phyloP scores from a whole-genome alignment of 2,329 filamentous ascomycete species.

The Myrmaecium sp. region DNA sequence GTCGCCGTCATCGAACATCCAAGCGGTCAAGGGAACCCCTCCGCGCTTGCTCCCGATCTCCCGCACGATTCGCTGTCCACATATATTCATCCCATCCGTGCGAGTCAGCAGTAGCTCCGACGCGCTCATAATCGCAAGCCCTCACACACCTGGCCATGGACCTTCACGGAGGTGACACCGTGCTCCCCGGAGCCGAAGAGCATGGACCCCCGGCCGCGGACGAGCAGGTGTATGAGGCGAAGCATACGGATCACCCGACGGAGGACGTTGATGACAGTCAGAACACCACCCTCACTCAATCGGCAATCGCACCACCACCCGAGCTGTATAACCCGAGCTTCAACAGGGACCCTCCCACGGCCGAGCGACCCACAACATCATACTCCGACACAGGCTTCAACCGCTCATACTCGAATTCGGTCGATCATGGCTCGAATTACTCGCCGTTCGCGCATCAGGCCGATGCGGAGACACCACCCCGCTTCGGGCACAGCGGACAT shows the following conservation, averaged over 20 bases:
- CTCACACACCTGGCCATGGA: too few species aligned
- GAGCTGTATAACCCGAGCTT: conserved; percentile 19
- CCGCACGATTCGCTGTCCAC: too few species aligned
- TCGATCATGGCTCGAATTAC: conserved; percentile 9
- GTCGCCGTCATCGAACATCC: too few species aligned
- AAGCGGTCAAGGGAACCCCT: too few species aligned
- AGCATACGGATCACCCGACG: conserved; percentile 15
- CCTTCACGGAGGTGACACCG: too few species aligned
- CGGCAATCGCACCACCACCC: conserved; percentile 19
- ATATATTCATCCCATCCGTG: too few species aligned
- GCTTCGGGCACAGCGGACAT: conserved; percentile 17
- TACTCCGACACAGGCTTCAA: conserved; percentile 33
- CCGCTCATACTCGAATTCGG: conserved; percentile 23
- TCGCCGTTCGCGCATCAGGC: conserved; percentile 28
- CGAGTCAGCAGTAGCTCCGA: too few species aligned
- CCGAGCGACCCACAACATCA: conserved; percentile 34
- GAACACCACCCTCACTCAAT: conserved; percentile 29
- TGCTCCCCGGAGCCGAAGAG: too few species aligned
- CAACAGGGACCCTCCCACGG: conserved; percentile 6
- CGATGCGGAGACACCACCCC: conserved; percentile 29
- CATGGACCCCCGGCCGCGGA: too few species aligned
- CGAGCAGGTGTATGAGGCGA: too few species aligned
- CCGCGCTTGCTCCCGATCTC: too few species aligned
- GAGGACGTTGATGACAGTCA: conserved; percentile 30
- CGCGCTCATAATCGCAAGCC: too few species aligned